These are phyloP conservation scores for Cyclotella distinguenda DNA, from an alignment of 108 stramenopile species.

Conservation along the genomic window DNA sequence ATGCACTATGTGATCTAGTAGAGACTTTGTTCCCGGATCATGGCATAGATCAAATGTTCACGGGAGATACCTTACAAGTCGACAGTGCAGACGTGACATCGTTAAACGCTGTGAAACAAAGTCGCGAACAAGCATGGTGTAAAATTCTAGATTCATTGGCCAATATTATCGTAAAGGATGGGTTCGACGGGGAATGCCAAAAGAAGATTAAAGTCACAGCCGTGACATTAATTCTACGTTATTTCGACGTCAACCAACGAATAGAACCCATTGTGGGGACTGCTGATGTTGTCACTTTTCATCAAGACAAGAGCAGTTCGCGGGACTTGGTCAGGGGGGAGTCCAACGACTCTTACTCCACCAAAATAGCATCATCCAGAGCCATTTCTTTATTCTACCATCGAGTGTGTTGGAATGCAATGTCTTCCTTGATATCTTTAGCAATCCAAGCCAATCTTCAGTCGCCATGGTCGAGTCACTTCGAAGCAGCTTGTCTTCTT, in stretches of 20 bases:
- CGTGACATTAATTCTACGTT: slow-evolving; percentile 25
- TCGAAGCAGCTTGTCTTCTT: slow-evolving; percentile 48
- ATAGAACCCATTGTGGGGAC: not conserved
- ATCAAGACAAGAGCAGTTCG: not conserved
- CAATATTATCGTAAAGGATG: slow-evolving; percentile 12
- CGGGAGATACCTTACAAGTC: no score
- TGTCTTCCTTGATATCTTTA: slow-evolving; percentile 8
- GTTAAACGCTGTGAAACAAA: not conserved
- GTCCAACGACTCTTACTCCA: not conserved
- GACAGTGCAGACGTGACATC: not conserved
- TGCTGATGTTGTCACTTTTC: not conserved
- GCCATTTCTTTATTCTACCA: slow-evolving; percentile 28
- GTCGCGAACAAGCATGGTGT: slow-evolving; percentile 33
- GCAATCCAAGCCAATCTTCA: slow-evolving; percentile 27
- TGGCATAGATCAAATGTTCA: no score
- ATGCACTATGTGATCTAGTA: slow-evolving; percentile 17
- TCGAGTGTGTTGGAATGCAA: slow-evolving; percentile 8
- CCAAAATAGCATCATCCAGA: slow-evolving; percentile 12
- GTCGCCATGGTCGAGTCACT: slow-evolving; percentile 52
- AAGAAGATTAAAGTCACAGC: slow-evolving; percentile 11
- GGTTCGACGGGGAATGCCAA: not conserved
- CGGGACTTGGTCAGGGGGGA: not conserved
- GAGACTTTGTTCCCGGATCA: slow-evolving; percentile 28
- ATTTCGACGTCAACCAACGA: slow-evolving; percentile 24
- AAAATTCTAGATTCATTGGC: slow-evolving; percentile 22